Base-by-base conservation (phyloP, 306 rosid species). In the Oemleria cerasiformis region DNA sequence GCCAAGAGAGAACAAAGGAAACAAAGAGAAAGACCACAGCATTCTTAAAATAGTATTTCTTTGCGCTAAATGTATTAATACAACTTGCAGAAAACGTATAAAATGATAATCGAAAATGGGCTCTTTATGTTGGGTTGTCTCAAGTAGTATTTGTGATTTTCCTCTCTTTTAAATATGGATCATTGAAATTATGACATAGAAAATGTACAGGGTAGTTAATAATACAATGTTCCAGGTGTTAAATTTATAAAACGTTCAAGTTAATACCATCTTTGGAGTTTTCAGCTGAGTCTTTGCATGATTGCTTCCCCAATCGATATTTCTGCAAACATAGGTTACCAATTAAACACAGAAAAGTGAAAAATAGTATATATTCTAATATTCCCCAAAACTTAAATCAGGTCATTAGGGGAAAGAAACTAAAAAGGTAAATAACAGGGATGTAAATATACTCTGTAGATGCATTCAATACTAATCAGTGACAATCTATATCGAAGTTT, bases 241-340 rank as follows among this genome's bases (percentile, higher is more conserved):
- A 1, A 63, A 9, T 34, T 55, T 17, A 41, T 38, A 3, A 16
- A 66, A 66, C 23, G 48, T 36, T 17, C 41, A 41, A 44, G 56
- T 67, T 39, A 58, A 57, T 82, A 86, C 90, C 90, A 54, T 86
- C 87, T 76, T 80, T 86, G 1, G 85, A 77, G 77, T 58, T 83
- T 38, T 86, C 90, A 12, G 77, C 74, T 8, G 74, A 83, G 25
- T 86, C 90, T 86, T 80, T 86, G 82, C 79, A 74, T 14, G 89
- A 74, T 73, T 83, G 90, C 80, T 83, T 86, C 60, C 90, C 87
- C 39, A 86, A 51, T 65, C 90, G 83, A 58, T 78, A 86, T 78
- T 86, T 86, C 90, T 86, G 87, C 72, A 54, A 80, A 73, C 40
- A 81, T 53, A 68, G 45, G 66, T 69, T 69, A 43, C 48, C 63